Base-by-base conservation (phyloP, 2,329 filamentous ascomycete species). In the Hymenoscyphus fructigenus region DNA sequence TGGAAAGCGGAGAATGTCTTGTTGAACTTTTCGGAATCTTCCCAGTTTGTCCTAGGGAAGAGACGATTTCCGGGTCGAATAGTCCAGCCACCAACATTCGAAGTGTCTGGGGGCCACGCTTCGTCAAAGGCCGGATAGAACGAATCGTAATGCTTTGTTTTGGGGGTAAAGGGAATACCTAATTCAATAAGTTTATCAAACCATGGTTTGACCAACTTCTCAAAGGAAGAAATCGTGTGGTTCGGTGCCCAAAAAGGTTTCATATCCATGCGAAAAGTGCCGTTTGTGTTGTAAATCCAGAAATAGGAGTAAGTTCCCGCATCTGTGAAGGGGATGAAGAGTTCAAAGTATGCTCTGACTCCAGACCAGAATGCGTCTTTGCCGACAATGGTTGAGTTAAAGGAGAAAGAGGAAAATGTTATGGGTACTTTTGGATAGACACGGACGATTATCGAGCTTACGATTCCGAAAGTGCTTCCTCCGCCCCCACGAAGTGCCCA, bases 361-460 rank as follows among this genome's bases (percentile, higher is more conserved):
- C 84, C 85, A 0, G 78, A 78, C 59, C 84, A 82, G n/a, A 81
- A 80, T 0, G 85, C 74, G 0, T 76, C 72, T 0, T 83, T 81
- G 5, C 84, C 77, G 2, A 77, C 44, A 3, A 50, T 7, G 73
- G 26, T 32, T 6, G 29, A 29, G 0, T 78, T 78, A 2, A 86
- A 75, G 0, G 83, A 76, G n/a, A 81, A 82, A 20, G 77, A 75
- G 0, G 79, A 74, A 5, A 77, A 74, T 1, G 74, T 70, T 0
- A 77, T 76, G 0, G 74, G 73, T 0, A 74, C 72, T 1, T 73
- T 73, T 1, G 80, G 81, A 0, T 81, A 78, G 0, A 83, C 82
- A 66, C 82, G 82, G n/a, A 85, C 72, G 0, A 85, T 87, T 41
- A 88, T 75, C 0, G 84, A 86, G 1, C 81, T 82, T n/a, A 88